Evolutionary conservation across 2,329 filamentous ascomycete species (phyloP).

Genomic region (Escovopsis weberi): DNA sequence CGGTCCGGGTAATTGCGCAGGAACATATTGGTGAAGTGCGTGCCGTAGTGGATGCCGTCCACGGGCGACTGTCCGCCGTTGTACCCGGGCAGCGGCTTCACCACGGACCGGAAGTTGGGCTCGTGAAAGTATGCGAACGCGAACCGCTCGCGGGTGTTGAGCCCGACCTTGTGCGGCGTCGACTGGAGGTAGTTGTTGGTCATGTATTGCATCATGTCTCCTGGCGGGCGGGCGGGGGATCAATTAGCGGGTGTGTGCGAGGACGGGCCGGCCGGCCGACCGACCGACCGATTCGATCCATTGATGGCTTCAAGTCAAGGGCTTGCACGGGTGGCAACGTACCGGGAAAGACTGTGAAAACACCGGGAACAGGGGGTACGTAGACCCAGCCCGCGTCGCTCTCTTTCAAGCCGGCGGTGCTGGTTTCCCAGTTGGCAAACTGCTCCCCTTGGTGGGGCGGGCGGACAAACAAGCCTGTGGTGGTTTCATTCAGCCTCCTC

Average conservation of each 20-base stretch:
- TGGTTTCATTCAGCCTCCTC: background rate
- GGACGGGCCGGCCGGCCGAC: no score
- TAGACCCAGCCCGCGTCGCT: slow-evolving; percentile 32
- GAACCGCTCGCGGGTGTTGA: slow-evolving; percentile 32
- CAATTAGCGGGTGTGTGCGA: background rate
- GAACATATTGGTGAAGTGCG: slow-evolving; percentile 37
- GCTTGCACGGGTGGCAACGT: slow-evolving; percentile 2
- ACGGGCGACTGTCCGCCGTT: slow-evolving; percentile 15
- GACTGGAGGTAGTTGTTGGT: slow-evolving; percentile 30
- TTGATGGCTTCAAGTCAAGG: no score
- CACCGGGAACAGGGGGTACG: slow-evolving; percentile 27
- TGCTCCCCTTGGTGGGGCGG: slow-evolving; percentile 25
- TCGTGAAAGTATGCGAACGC: slow-evolving; percentile 38
- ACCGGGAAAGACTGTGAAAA: slow-evolving; percentile 36
- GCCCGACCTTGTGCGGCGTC: slow-evolving; percentile 35
- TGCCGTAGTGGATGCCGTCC: slow-evolving; percentile 35
- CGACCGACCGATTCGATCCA: no score
- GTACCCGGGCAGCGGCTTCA: slow-evolving; percentile 27
- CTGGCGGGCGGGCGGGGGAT: no score
- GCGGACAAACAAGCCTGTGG: slow-evolving; percentile 28
- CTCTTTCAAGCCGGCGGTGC: slow-evolving; percentile 28
- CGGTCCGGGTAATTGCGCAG: slow-evolving; percentile 34
- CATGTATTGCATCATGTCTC: slow-evolving; percentile 38
- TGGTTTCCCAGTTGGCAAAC: slow-evolving; percentile 31
- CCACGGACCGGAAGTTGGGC: slow-evolving; percentile 30